Evolutionary conservation across 2,329 filamentous ascomycete genomes (phyloP), one percentile per base, ranked within the genome.

Genomic region (Diaporthe capsici): DNA sequence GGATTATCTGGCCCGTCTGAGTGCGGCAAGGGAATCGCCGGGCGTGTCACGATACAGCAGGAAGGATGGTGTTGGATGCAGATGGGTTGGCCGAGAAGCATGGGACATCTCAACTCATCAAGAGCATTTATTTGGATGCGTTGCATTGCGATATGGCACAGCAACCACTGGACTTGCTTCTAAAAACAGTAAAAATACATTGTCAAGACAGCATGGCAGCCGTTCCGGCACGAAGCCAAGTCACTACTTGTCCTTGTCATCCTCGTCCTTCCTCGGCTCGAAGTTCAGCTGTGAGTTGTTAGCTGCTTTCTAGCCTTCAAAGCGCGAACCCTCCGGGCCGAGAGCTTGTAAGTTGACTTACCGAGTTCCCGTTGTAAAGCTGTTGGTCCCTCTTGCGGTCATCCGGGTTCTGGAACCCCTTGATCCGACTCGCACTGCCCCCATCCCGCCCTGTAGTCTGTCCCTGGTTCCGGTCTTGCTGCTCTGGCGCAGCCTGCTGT

Each of bases 361-460:
- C 94, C 82, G 94, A 94, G 81, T 98, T 98, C 1, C 96, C 96
- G 81, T 98, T 98, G 82, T 98, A 98, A 63, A 97, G 90, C 81
- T 97, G 93, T 60, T 92, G 89, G 77, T 92, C 88, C 73, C 90
- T 84, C 72, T 87, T 87, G 53, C 88, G 86, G 76, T 90, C 86
- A 28, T 88, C 85, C 53, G 88, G 86, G 76, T 92, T 90, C 78
- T 85, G 84, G 73, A 92, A 83, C 0, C 89, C 91, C 68, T 87
- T 84, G 75, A 85, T 81, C 73, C 82, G 82, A 20, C 76, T 76
- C 17, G 65, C 60, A 73, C 57, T 47, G 44, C 63, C 70, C 22
- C 76, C 58, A 25, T 75, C 76, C n/a, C 73, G 72, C 31, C 73
- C 71, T 4, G 73, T 86, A 78, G 49, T 81, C 79, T 8, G 83